These are phyloP conservation scores for Cercophora newfieldiana DNA, from an alignment of 495 filamentous ascomycete species.

Conservation along the genomic window DNA sequence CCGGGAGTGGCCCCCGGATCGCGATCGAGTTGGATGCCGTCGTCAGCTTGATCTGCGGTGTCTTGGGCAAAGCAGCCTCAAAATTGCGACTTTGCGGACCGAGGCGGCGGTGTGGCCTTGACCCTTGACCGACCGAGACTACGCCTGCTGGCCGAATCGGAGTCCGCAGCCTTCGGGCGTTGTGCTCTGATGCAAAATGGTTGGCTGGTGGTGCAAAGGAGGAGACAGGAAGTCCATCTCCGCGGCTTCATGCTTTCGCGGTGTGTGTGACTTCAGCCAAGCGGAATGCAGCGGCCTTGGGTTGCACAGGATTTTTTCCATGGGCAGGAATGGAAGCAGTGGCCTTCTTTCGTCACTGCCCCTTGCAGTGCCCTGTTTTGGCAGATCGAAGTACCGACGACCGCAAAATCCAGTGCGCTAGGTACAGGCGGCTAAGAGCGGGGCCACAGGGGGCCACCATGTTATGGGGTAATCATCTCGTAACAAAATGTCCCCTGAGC, in stretches of 20 bases:
- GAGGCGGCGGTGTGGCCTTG: neutral
- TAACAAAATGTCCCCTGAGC: slow-evolving; percentile 28
- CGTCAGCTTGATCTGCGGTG: neutral
- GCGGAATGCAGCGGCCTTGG: slow-evolving; percentile 23
- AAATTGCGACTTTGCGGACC: neutral
- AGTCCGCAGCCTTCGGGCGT: neutral
- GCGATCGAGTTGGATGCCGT: neutral
- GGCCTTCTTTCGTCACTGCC: slow-evolving; percentile 24
- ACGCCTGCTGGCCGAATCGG: slow-evolving; percentile 13
- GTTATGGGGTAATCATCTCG: slow-evolving; percentile 37
- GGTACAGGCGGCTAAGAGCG: slow-evolving; percentile 18
- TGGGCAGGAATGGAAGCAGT: neutral
- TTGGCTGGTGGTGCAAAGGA: slow-evolving; percentile 26
- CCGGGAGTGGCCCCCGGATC: neutral
- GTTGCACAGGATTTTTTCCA: slow-evolving; percentile 10
- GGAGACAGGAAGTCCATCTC: slow-evolving; percentile 3
- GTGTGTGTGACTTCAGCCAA: slow-evolving; percentile 9
- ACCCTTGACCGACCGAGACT: neutral
- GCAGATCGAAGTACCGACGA: slow-evolving; percentile 17
- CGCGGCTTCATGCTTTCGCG: slow-evolving; percentile 2
- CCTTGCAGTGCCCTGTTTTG: slow-evolving; percentile 27
- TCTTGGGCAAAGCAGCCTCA: neutral
- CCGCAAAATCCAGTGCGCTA: slow-evolving; percentile 1
- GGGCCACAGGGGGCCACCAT: slow-evolving; percentile 17
- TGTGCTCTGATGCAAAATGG: slow-evolving; percentile 26